These are phyloP conservation scores for Catunica adiposa DNA, from an alignment of 2,329 filamentous ascomycete species.

Conservation along the genomic window DNA sequence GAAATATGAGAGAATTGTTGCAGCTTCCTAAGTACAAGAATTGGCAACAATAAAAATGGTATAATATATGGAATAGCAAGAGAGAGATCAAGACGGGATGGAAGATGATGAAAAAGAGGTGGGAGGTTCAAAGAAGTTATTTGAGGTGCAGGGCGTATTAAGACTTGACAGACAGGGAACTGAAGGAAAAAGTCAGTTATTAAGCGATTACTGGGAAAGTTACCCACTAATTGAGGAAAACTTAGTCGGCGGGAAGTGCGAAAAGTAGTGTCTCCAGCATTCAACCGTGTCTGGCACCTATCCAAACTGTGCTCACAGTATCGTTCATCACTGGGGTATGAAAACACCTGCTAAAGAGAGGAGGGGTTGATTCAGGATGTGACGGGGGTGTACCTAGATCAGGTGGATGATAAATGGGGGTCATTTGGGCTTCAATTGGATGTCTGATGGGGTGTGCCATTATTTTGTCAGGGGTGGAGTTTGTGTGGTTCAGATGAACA, in stretches of 20 bases:
- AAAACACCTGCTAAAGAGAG: background rate
- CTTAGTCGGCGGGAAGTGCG: background rate
- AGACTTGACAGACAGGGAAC: conserved; percentile 8
- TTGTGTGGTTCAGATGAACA: conserved; percentile 2
- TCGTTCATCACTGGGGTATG: background rate
- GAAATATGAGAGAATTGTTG: background rate
- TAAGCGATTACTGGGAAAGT: background rate
- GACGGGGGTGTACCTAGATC: background rate
- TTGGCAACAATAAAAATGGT: background rate
- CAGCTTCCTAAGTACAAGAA: background rate
- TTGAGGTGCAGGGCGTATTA: conserved; percentile 5
- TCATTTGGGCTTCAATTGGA: background rate
- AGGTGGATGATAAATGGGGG: background rate
- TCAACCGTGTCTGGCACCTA: background rate
- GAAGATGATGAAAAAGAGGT: background rate
- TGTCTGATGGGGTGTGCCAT: background rate
- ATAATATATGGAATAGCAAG: background rate
- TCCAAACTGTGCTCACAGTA: background rate
- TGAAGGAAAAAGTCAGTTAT: background rate
- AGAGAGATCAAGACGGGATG: conserved; percentile 8
- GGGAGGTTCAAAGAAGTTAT: conserved; percentile 12
- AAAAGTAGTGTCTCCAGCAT: background rate
- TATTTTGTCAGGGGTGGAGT: background rate
- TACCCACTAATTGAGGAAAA: background rate
- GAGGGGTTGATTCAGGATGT: background rate